These are phyloP conservation scores for Saraca asoca DNA, from an alignment of 331 rosid genomes.

Conservation along the genomic window DNA sequence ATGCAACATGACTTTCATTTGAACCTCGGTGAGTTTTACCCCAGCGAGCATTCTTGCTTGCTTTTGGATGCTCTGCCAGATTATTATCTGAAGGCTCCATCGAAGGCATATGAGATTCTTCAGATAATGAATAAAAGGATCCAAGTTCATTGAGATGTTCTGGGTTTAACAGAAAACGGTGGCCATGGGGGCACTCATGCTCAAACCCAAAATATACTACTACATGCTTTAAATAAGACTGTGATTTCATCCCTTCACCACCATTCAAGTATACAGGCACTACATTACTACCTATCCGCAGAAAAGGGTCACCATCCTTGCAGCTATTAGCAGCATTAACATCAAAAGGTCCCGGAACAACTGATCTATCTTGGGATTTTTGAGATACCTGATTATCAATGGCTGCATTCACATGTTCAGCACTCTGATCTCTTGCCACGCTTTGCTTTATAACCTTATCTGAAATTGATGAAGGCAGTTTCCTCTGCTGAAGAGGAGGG, in stretches of 20 bases:
- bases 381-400: constrained; percentile 43
- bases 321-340: constrained; percentile 38
- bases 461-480: constrained; percentile 45
- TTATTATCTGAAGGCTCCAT: constrained; percentile 44
- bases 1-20: constrained; percentile 45
- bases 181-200: constrained; percentile 96
- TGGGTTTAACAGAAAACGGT: constrained; percentile 77
- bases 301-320: constrained; percentile 55
- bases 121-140: constrained; percentile 50
- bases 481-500: constrained; percentile 86
- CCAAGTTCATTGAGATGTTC: constrained; percentile 80
- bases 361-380: constrained; percentile 48
- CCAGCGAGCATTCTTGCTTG: constrained; percentile 52
- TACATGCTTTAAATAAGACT: constrained; percentile 50
- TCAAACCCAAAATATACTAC: constrained; percentile 78
- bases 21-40: constrained; percentile 57
- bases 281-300: constrained; percentile 71
- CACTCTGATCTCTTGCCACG: constrained; percentile 47
- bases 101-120: constrained; percentile 54
- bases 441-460: constrained; percentile 62
- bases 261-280: constrained; percentile 67
- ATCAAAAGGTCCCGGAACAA: constrained; percentile 44
- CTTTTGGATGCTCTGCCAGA: constrained; percentile 46
- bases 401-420: constrained; percentile 44
- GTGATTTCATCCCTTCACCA: constrained; percentile 46